Evolutionary conservation across 2,329 filamentous ascomycete genomes (phyloP), one percentile per base, ranked within the genome.

Genomic region (Colletotrichum spaethianum): DNA sequence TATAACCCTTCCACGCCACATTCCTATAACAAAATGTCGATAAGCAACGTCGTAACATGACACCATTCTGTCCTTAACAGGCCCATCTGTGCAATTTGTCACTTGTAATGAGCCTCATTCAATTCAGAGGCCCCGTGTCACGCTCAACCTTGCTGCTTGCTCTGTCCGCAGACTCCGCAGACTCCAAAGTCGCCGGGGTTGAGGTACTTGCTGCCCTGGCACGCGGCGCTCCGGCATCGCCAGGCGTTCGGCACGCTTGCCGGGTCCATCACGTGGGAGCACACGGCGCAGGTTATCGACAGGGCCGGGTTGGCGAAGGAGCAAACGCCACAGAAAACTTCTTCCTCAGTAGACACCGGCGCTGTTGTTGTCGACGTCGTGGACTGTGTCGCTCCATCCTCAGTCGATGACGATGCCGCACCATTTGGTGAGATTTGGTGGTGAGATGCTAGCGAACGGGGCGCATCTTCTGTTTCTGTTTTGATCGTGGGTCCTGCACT

Each of bases 161-260:
- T 83, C 75, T 80, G 81, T 23, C 91, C 91, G 78, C 93, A 96
- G 6, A 93, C 81, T 4, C 93, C 93, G 79, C 93, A 96, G 0
- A 91, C 79, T 8, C 91, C 92, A 74, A 86, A 90, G 79, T 95
- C 93, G 1, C 87, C 89, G 14, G 92, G 86, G 77, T 95, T 96
- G 63, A 91, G 77, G 78, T 94, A 96, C 26, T 76, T 72, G 56
- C 86, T 88, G 16, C 82, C 85, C 71, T 81, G 81, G 78, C 93
- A 96, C 2, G 82, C 75, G 4, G 79, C 77, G 74, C 86, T 89
- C 53, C 78, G 80, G 78, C 93, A 96, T 59, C 82, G 82, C 93
- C 94, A 96, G n/a, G 88, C 82, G 23, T 84, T 82, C 0, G 86
- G 82, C 55, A 91, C 85, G 61, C 86, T 86, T 0, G 82, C 77